Evolutionary conservation across 129 eudicot species (phyloP).

Genomic region (Kitagawia praeruptora): DNA sequence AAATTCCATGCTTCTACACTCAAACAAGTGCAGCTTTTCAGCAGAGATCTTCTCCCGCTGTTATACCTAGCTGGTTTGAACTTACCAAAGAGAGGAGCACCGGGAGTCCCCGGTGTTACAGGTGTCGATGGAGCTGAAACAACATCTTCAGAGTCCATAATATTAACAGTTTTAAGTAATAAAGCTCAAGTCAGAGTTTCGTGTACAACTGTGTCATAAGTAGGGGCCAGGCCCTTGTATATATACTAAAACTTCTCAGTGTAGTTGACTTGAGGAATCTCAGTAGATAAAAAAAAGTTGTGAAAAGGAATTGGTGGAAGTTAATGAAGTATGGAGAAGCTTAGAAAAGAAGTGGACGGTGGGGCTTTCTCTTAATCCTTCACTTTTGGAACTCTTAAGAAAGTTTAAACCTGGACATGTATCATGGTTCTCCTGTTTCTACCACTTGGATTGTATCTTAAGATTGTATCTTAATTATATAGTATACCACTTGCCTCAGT

Average conservation of each 20-base stretch:
- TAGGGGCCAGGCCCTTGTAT: conserved; percentile 1
- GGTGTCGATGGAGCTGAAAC: conserved; percentile 81
- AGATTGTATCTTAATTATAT: not conserved
- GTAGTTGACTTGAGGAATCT: conserved; percentile 55
- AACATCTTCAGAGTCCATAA: conserved; percentile 60
- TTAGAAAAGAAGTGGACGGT: conserved; percentile 41
- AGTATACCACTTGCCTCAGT: conserved; percentile 10
- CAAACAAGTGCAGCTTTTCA: conserved; percentile 68
- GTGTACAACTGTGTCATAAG: conserved; percentile 12
- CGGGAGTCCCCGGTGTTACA: conserved; percentile 81
- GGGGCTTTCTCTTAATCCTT: conserved; percentile 23
- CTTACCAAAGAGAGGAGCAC: conserved; percentile 79
- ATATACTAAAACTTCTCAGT: conserved; percentile 15
- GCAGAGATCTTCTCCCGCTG: conserved; percentile 43
- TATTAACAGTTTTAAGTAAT: not conserved
- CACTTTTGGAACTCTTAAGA: conserved; percentile 17
- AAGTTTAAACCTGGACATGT: conserved; percentile 30
- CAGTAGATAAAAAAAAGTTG: conserved; percentile 25
- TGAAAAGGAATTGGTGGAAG: conserved; percentile 22
- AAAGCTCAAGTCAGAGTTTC: conserved; percentile 12
- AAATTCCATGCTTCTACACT: conserved; percentile 56
- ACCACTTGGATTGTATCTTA: conserved; percentile 15
- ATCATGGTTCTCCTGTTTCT: conserved; percentile 46
- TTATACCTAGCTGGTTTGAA: conserved; percentile 43
- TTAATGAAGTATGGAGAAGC: conserved; percentile 17